phyloP scores from a whole-genome alignment of 257 asterid species.

The Nicotiana attenuata region DNA sequence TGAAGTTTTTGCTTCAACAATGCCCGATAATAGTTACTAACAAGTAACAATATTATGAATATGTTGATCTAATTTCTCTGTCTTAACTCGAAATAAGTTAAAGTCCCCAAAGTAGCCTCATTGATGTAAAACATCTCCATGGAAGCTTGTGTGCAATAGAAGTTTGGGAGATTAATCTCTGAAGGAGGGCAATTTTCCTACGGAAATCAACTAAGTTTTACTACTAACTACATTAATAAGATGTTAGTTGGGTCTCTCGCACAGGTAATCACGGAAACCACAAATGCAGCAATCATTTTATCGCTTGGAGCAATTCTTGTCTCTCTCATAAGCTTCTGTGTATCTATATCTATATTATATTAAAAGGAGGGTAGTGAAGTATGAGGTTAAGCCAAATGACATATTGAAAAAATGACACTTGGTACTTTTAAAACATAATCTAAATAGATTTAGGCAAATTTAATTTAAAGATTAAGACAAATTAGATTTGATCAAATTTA shows the following conservation, averaged over 20 bases:
- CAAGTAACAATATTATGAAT: neutral
- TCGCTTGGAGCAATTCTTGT: neutral
- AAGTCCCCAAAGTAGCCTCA: neutral
- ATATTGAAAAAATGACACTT: no score
- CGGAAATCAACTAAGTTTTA: neutral
- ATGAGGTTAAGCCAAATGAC: no score
- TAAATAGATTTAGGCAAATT: no score
- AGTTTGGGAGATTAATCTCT: neutral
- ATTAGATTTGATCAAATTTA: no score
- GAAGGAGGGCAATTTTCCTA: neutral
- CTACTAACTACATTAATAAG: neutral
- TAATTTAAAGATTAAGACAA: no score
- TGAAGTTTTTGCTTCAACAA: neutral
- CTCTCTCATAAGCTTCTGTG: neutral
- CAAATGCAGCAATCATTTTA: neutral
- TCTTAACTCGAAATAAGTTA: neutral
- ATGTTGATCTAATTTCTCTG: neutral
- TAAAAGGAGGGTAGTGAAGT: no score
- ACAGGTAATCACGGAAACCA: neutral
- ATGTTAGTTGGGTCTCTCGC: neutral
- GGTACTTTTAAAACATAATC: no score
- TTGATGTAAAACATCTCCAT: neutral
- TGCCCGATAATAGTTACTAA: neutral
- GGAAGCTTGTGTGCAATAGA: neutral
- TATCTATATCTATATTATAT: no score